phyloP scores from a whole-genome alignment of 768 basidiomycete genomes.

The Floccularia luteovirens region DNA sequence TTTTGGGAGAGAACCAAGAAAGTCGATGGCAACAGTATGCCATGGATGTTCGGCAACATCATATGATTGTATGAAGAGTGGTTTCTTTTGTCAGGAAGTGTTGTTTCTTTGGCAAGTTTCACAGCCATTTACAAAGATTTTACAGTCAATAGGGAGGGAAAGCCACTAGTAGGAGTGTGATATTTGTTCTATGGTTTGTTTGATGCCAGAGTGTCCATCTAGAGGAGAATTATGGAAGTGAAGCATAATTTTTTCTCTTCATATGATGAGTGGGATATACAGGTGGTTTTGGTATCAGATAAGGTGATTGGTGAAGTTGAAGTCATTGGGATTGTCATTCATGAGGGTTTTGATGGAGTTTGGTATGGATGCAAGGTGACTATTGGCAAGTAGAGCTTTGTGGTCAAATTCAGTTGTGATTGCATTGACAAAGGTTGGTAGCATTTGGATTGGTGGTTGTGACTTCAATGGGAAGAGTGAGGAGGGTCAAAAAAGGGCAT shows the following conservation, averaged over 20 bases:
- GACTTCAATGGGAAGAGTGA: background rate
- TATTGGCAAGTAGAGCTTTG: no score
- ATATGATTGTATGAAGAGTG: background rate
- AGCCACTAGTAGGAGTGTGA: background rate
- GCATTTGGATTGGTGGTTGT: background rate
- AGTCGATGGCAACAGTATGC: background rate
- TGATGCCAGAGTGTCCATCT: background rate
- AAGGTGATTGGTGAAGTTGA: no score
- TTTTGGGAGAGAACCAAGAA: background rate
- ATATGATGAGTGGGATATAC: background rate
- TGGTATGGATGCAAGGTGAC: no score
- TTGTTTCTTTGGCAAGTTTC: background rate
- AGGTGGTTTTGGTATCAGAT: background rate
- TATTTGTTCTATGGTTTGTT: background rate
- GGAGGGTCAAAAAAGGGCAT: constrained; percentile 8
- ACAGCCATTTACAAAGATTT: background rate
- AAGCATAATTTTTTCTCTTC: background rate
- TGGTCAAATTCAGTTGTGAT: background rate
- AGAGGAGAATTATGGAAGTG: background rate
- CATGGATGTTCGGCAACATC: background rate
- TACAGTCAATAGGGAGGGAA: background rate
- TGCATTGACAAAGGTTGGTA: background rate
- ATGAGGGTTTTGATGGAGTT: background rate
- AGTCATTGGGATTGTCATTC: no score
- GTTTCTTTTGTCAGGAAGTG: background rate